These are phyloP conservation scores for Kokia cookei DNA, from an alignment of 441 rosid species.

Conservation along the genomic window DNA sequence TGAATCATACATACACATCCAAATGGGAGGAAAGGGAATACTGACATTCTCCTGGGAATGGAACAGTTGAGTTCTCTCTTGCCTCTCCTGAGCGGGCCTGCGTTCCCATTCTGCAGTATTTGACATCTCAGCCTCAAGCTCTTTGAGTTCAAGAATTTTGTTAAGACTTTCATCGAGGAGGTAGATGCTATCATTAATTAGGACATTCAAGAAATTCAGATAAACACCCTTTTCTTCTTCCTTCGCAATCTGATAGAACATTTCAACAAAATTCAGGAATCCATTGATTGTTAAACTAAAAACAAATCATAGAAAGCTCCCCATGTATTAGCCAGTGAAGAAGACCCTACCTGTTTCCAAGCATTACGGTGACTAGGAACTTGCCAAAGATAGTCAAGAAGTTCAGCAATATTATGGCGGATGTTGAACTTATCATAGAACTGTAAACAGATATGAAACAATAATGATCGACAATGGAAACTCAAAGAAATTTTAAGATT, in stretches of 20 bases:
- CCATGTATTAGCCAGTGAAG: background rate
- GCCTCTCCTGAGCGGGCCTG: conserved; percentile 93
- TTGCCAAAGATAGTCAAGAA: conserved; percentile 96
- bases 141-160: conserved; percentile 95
- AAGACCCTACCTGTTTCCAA: conserved; percentile 81
- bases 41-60: conserved; percentile 96
- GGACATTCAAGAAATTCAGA: conserved; percentile 92
- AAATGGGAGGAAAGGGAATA: background rate
- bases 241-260: conserved; percentile 71
- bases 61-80: conserved; percentile 90
- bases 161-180: conserved; percentile 98
- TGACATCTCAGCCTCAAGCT: conserved; percentile 94
- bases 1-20: background rate
- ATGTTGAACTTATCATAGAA: conserved; percentile 98
- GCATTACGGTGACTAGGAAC: conserved; percentile 97
- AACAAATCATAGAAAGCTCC: background rate
- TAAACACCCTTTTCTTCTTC: conserved; percentile 99
- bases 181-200: conserved; percentile 94
- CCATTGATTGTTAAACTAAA: background rate
- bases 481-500: background rate
- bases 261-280: background rate
- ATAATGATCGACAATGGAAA: background rate
- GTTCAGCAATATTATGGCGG: conserved; percentile 97
- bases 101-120: conserved; percentile 89
- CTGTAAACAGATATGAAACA: conserved; percentile 38